Percentiles rank a stretch among this genome's conserved stretches.
phyloP scores from a whole-genome alignment of 768 basidiomycete genomes.

The Termitomyces sp. region DNA sequence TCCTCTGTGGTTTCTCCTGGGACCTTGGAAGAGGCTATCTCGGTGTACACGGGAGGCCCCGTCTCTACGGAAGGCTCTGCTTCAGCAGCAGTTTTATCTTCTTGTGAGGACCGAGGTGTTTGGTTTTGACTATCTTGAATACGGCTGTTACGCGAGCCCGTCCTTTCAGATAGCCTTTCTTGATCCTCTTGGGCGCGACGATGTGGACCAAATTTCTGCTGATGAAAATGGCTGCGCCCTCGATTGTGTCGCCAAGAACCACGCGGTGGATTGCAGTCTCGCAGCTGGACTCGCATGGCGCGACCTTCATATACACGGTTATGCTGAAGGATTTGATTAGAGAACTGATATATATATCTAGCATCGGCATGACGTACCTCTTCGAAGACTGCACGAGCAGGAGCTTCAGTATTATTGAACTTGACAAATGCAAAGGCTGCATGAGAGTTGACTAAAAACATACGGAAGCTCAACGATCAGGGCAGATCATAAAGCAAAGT shows the following conservation, averaged over 20 bases:
- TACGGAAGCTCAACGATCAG: neutral
- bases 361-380: slow-evolving; percentile 41
- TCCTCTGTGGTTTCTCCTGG: neutral
- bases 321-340: slow-evolving; percentile 43
- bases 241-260: slow-evolving; percentile 44
- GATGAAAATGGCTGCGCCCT: slow-evolving; percentile 39
- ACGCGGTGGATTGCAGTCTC: slow-evolving; percentile 62
- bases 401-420: slow-evolving; percentile 59
- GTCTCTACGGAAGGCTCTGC: slow-evolving; percentile 1
- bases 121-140: slow-evolving; percentile 9
- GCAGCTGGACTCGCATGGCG: slow-evolving; percentile 70
- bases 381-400: slow-evolving; percentile 62
- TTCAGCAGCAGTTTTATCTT: neutral
- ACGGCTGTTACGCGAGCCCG: slow-evolving; percentile 7
- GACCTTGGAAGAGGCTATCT: slow-evolving; percentile 6
- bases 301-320: slow-evolving; percentile 68
- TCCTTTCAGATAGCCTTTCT: slow-evolving; percentile 14
- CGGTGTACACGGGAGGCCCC: slow-evolving; percentile 15
- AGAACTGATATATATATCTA: neutral
- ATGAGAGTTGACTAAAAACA: slow-evolving; percentile 48
- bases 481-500: slow-evolving; percentile 1
- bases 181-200: slow-evolving; percentile 25
- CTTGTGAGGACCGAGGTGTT: neutral
- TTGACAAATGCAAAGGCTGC: slow-evolving; percentile 81
- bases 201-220: slow-evolving; percentile 25